These are phyloP conservation scores for Fraxinus angustifolia DNA, from an alignment of 305 asterid species.

Conservation along the genomic window DNA sequence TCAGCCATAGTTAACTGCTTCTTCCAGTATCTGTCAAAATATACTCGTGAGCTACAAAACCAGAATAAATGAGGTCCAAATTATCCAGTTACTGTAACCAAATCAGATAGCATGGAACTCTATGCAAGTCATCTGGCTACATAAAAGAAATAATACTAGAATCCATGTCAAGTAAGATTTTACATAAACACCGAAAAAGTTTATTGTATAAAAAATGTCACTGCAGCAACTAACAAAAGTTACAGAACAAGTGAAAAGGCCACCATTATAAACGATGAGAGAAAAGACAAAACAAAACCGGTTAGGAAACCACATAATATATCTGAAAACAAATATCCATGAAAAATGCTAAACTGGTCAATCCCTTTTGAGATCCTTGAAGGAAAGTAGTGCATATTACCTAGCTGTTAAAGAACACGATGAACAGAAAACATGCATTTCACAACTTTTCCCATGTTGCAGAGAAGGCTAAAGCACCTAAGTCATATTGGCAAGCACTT, in stretches of 20 bases:
- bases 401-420: background rate
- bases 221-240: background rate
- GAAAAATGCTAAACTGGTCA: background rate
- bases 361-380: background rate
- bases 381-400: background rate
- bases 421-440: background rate
- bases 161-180: background rate
- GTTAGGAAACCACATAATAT: background rate
- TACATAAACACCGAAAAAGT: background rate
- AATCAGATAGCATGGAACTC: background rate
- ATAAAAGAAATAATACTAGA: background rate
- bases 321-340: background rate
- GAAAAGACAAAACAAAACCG: background rate
- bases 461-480: too few species aligned
- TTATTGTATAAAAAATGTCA: background rate
- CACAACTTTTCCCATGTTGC: background rate
- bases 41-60: background rate
- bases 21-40: slow-evolving; percentile 65
- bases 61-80: background rate
- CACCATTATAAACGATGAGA: background rate
- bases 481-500: too few species aligned
- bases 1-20: slow-evolving; percentile 79
- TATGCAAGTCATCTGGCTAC: background rate
- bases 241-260: background rate
- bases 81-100: background rate